Percentiles rank a stretch among this genome's conserved stretches.
These are phyloP conservation scores for Aciculosporium take DNA, from an alignment of 2,329 filamentous ascomycete species.

Conservation along the genomic window DNA sequence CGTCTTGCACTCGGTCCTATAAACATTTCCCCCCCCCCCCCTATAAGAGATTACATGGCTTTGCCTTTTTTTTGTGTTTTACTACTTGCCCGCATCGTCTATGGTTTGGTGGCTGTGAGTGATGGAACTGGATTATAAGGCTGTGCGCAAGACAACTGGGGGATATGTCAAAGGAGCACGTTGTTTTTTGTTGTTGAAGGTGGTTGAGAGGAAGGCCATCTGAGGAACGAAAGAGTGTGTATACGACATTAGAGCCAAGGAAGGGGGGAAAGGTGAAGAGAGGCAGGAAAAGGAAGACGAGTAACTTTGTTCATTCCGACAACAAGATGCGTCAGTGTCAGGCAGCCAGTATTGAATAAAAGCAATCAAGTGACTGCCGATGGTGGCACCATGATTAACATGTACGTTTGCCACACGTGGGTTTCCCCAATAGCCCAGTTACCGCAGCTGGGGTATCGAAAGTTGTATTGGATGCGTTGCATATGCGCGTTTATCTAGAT, in stretches of 20 bases:
- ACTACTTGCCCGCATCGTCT: neutral
- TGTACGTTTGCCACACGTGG: neutral
- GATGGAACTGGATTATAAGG: neutral
- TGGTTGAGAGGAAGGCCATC: neutral
- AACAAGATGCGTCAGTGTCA: neutral
- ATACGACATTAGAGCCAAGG: neutral
- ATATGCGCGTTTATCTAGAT: too few species aligned
- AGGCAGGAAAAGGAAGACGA: neutral
- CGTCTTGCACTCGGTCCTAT: slow-evolving; percentile 1
- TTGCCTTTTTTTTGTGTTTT: neutral
- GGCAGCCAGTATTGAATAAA: too few species aligned
- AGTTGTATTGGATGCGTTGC: too few species aligned
- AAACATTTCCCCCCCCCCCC: neutral
- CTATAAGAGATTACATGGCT: neutral
- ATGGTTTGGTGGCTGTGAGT: neutral
- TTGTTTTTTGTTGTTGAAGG: neutral
- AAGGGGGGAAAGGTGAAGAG: neutral
- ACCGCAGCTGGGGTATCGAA: neutral
- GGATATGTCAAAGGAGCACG: neutral
- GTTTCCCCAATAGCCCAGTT: neutral
- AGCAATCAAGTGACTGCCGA: neutral
- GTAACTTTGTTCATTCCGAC: neutral
- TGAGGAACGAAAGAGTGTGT: neutral
- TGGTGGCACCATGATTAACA: neutral
- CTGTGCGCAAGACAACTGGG: neutral